These are phyloP conservation scores for Globomyces pollinis-pini DNA, from an alignment of 192 early-diverging fungal genomes.

Conservation along the genomic window DNA sequence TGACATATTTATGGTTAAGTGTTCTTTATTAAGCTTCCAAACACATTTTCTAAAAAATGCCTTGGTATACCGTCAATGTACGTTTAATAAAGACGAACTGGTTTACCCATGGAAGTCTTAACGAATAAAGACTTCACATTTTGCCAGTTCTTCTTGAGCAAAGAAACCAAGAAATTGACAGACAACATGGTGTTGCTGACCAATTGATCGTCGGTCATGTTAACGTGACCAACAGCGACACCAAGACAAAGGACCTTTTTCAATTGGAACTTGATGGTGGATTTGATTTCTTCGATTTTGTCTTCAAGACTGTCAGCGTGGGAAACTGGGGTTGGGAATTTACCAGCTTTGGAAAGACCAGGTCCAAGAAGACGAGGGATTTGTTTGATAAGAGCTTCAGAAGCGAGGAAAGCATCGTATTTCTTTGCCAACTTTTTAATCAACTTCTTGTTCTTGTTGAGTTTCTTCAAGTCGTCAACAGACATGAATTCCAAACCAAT, in stretches of 20 bases:
- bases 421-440: constrained; percentile 99
- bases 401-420: constrained; percentile 96
- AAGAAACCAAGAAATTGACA: constrained; percentile 96
- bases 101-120: constrained; percentile 97
- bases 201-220: constrained; percentile 92
- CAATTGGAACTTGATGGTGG: constrained; percentile 99
- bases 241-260: constrained; percentile 98
- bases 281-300: constrained; percentile 88
- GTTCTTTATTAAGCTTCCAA: not conserved
- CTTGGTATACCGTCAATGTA: not conserved
- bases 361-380: constrained; percentile 97
- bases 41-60: not conserved
- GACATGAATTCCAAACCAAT: constrained; percentile 83
- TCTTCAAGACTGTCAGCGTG: constrained; percentile 78
- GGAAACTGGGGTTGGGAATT: constrained; percentile 95
- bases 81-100: constrained; percentile 77
- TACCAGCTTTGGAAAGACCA: constrained; percentile 97
- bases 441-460: constrained; percentile 99
- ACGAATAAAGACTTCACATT: constrained; percentile 97
- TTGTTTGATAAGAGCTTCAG: constrained; percentile 97
- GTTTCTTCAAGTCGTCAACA: constrained; percentile 98
- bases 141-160: constrained; percentile 99
- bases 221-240: constrained; percentile 91
- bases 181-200: constrained; percentile 95
- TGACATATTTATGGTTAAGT: not conserved